Evolutionary conservation across 73 alveolate species (phyloP), one percentile per base, ranked within the genome.

Genomic region (Symbiodinium natans): DNA sequence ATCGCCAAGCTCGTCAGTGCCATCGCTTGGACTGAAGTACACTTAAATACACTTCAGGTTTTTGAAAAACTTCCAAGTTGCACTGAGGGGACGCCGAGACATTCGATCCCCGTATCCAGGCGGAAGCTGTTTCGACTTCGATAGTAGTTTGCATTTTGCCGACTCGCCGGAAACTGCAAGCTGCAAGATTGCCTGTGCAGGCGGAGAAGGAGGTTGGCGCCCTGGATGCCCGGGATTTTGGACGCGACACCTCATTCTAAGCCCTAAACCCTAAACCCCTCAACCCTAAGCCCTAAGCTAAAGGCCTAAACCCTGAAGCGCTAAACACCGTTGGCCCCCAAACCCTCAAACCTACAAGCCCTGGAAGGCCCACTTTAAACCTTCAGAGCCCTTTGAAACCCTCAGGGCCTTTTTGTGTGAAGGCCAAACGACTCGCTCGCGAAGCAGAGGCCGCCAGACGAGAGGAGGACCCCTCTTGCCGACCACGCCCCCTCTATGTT

Each of bases 381-480:
- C n/a, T n/a, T n/a, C n/a, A n/a, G n/a, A n/a, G n/a, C n/a, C n/a
- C n/a, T n/a, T n/a, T n/a, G n/a, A n/a, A n/a, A n/a, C n/a, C n/a
- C n/a, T n/a, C n/a, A n/a, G n/a, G n/a, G n/a, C n/a, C n/a, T n/a
- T n/a, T n/a, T n/a, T n/a, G n/a, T n/a, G n/a, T n/a, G 59, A 34
- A 90, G 96, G 96, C 96, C 43, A 90, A 90, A 52, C 75, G 46
- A 41, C 87, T 56, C 17, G 96, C 96, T 19, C 42, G 87, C 27
- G 77, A 73, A 41, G 96, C 96, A 1, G 96, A 90, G 43, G 80
- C 87, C 1, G 96, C 96, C n/a, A 10, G 77, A 31, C 75, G 52
- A 71, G 96, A 90, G 77, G 88, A 90, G 96, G 96, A 31, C 21
- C 31, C 5, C 11, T 63, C 17, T 63, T 23, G 71, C n/a, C n/a